Conservation (phyloP, 257 asterid species). For the Solanum gracilifrons region DNA sequence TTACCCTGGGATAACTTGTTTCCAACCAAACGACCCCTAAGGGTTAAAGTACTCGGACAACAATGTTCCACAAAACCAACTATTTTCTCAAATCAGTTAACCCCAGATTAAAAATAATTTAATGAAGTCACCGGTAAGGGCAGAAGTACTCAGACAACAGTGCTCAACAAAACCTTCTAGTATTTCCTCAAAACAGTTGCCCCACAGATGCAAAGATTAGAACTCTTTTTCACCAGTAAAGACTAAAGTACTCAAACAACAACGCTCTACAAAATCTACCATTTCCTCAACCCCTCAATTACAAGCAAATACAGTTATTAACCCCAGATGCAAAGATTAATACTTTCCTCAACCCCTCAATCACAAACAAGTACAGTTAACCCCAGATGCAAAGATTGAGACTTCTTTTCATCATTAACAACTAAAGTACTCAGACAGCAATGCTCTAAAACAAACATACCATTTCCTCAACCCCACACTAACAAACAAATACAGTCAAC, state of each 20-base stretch:
- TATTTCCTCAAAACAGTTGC: background rate
- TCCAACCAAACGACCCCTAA: background rate
- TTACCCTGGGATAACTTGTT: no score
- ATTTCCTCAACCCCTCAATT: background rate
- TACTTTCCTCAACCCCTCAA: background rate
- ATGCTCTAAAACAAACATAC: no score
- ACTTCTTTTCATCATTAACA: background rate
- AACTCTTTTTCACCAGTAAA: background rate
- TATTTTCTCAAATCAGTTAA: background rate
- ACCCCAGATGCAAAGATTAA: background rate
- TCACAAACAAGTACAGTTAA: background rate
- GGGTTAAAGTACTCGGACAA: background rate
- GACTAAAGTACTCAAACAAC: background rate
- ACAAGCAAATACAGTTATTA: background rate
- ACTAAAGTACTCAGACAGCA: background rate
- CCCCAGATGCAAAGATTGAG: background rate
- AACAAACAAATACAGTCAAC: no score
- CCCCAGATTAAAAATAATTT: background rate
- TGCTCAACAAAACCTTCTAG: background rate
- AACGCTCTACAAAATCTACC: background rate
- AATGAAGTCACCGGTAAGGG: background rate
- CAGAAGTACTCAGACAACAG: background rate
- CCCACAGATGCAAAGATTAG: background rate
- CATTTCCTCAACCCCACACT: no score
- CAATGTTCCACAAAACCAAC: background rate